Base-by-base conservation (phyloP, 192 early-diverging fungal species). In the Allomyces macrogynus region DNA sequence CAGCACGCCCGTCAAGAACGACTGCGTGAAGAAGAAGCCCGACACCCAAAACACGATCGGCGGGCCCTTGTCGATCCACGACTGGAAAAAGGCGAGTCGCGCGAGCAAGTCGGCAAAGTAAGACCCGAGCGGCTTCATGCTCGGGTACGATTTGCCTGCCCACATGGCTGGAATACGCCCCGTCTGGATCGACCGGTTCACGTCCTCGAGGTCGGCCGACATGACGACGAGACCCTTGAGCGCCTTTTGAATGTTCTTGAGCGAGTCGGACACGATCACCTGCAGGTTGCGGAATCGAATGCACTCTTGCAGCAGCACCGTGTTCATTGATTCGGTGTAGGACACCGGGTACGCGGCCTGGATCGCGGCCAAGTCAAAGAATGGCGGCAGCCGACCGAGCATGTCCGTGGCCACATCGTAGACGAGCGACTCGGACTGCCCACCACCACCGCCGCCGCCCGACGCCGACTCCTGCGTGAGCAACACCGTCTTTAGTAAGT, bases 21-120 rank as follows among this genome's bases (percentile, higher is more conserved):
- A 84, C 68, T 82, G 82, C 23, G 82, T 84, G 63, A 84, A 84
- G 66, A 84, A 84, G 72, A 84, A 84, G 3, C 79, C 81, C 63
- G 73, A 73, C 80, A 84, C 77, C 81, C 79, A 81, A 66, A 83
- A 84, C 3, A 84, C 74, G 24, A 65, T 71, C 16, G 81, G 81
- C 23, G 70, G 67, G 9, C 82, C 82, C 20, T 72, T 64, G 12
- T 83, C 81, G 65, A 65, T 75, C 82, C 82, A 84, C 5, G 67
- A 73, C 64, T 77, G 70, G 70, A 84, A 84, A 61, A 84, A 83
- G 61, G 69, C 67, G 27, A 84, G 71, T 63, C 82, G 62, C 16
- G 65, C 57, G 8, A 83, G 75, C 44, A 84, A 66, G 73, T 84
- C 82, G 14, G 65, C 70, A 27, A 83, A 67, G 67, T 84, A 84